Base-by-base conservation (phyloP, 805 yeast species). In the Metschnikowia baotianmanensis region DNA sequence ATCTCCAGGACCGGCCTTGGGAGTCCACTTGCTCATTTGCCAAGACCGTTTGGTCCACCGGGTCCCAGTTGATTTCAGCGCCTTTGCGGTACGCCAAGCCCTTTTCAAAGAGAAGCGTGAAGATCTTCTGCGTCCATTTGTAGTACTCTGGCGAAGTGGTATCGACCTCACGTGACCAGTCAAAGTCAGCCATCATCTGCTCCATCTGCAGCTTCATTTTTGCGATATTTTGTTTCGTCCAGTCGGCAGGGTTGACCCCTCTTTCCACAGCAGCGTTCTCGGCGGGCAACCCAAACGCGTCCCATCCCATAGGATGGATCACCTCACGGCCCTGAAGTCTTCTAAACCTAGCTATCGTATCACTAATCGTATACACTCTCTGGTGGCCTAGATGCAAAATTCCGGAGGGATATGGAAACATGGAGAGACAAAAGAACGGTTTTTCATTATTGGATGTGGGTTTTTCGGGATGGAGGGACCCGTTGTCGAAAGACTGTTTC, bases 251-350 rank as follows among this genome's bases (percentile, higher is more conserved):
- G 47, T 78, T 79, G 10, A 87, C 72, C 1, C 80, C 79, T 46
- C 95, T 67, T 59, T 90, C 96, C 22, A 88, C 82, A 0, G 99
- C 99, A 0, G 99, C 99, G 61, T 93, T 93, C 59, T 93, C 99
- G 1, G 99, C 99, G 0, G 99, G 99, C 20, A 93, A 69, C 1
- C 99, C 99, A 71, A 93, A 93, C 0, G 98, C 96, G 69, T 93
- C 99, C 97, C 97, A 93, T 0, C 99, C 99, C 95, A 93, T 90
- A 0, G 98, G 97, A 58, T 93, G 96, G 2, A 91, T 71, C 11
- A 91, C 96, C 27, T 80, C 66, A 51, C 72, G 76, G 1, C 96
- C 96, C 36, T 75, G 77, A 63, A 86, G 74, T 48, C 93, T 70
- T 49, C 86, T 77, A 60, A 77, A 91, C 49, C 98, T 69, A 1